Evolutionary conservation across 2,329 filamentous ascomycete genomes (phyloP).

Genomic region (Talaromyces sp.): DNA sequence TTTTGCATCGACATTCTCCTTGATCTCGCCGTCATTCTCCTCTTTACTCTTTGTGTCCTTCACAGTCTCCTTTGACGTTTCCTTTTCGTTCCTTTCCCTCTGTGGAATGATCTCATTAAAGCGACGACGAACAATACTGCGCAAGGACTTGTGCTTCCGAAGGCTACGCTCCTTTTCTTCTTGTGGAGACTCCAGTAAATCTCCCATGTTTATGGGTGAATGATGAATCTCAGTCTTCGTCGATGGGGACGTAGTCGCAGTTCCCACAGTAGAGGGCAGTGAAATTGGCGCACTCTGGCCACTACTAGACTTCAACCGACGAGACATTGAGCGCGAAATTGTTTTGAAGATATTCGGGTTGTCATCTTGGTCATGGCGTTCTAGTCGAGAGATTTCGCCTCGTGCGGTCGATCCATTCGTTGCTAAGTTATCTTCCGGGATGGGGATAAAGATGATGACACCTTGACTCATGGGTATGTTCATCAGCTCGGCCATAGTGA

Average conservation of each 20-base stretch:
- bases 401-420: slow-evolving; percentile 70
- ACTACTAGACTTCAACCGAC: slow-evolving; percentile 37
- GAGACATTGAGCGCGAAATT: slow-evolving; percentile 42
- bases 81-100: not conserved
- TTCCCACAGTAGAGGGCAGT: slow-evolving; percentile 3
- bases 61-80: not conserved
- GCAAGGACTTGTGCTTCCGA: slow-evolving; percentile 17
- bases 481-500: slow-evolving; percentile 71
- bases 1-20: not conserved
- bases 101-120: not conserved
- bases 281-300: slow-evolving; percentile 27
- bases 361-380: slow-evolving; percentile 48
- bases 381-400: slow-evolving; percentile 66
- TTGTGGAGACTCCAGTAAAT: not conserved
- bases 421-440: slow-evolving; percentile 72
- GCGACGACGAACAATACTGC: slow-evolving; percentile 14
- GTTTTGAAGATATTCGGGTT: slow-evolving; percentile 45
- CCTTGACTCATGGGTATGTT: slow-evolving; percentile 69
- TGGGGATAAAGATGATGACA: slow-evolving; percentile 70
- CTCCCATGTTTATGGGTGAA: not conserved
- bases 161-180: slow-evolving; percentile 20
- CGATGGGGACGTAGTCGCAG: not conserved
- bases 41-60: not conserved
- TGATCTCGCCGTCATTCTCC: not conserved
- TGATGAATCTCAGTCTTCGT: slow-evolving; percentile 2